Evolutionary conservation across 192 early-diverging fungal species (phyloP).

Genomic region (Gaertneriomyces semiglobifer): DNA sequence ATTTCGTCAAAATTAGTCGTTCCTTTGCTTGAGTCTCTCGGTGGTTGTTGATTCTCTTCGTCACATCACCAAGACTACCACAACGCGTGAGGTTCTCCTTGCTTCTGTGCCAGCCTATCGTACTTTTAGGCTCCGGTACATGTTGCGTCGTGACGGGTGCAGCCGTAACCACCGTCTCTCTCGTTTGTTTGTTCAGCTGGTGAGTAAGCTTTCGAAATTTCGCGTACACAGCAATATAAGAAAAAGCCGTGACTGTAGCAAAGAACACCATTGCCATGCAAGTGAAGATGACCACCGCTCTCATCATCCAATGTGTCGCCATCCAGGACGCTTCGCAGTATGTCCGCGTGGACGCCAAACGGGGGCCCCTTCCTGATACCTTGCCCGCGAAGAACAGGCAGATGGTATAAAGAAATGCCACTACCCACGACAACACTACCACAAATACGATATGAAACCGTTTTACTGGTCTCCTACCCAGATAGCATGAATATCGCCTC

Average conservation of each 20-base stretch:
- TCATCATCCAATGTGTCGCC: neutral
- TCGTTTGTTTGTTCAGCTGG: neutral
- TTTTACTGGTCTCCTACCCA: neutral
- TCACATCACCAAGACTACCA: neutral
- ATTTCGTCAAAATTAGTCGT: neutral
- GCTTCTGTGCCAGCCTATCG: too few species aligned
- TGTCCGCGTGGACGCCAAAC: neutral
- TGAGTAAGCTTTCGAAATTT: neutral
- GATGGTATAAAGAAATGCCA: neutral
- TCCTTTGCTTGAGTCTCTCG: neutral
- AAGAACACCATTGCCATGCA: neutral
- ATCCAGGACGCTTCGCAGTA: slow-evolving; percentile 10
- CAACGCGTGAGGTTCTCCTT: too few species aligned
- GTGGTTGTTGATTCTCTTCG: neutral
- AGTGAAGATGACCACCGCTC: neutral
- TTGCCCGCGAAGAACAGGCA: neutral
- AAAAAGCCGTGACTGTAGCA: neutral
- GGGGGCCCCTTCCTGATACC: neutral
- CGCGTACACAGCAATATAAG: neutral
- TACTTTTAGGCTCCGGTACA: too few species aligned
- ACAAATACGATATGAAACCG: neutral
- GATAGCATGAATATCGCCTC: neutral
- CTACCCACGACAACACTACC: slow-evolving; percentile 2
- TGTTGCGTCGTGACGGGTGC: neutral
- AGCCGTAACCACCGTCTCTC: neutral